These are phyloP conservation scores for Striga asiatica DNA, from an alignment of 257 asterid species.

Conservation along the genomic window DNA sequence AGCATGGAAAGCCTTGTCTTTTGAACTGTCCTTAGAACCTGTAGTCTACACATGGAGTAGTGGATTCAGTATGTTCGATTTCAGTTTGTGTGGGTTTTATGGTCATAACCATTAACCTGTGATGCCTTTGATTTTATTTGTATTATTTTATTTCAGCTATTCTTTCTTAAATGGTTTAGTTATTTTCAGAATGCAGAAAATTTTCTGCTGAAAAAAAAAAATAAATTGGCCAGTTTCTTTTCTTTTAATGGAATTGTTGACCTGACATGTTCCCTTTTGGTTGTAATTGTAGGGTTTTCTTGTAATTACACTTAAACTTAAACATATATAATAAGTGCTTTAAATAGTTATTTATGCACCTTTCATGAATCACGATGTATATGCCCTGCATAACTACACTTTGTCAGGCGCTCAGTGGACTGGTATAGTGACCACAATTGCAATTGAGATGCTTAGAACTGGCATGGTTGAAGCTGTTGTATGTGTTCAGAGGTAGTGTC, in stretches of 20 bases:
- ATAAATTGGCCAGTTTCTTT: neutral
- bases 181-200: neutral
- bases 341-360: neutral
- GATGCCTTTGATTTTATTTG: neutral
- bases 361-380: neutral
- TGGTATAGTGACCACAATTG: slow-evolving; percentile 98
- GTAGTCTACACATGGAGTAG: no score
- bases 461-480: slow-evolving; percentile 96
- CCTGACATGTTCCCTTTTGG: neutral
- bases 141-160: neutral
- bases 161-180: neutral
- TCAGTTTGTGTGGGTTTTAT: neutral
- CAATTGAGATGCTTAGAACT: slow-evolving; percentile 85
- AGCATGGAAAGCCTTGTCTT: no score
- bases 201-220: neutral
- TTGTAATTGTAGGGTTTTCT: neutral
- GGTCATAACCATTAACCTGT: neutral
- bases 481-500: slow-evolving; percentile 79
- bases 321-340: neutral
- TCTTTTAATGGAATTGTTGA: neutral
- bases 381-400: slow-evolving; percentile 9
- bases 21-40: no score
- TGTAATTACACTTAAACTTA: neutral
- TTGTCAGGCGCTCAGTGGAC: slow-evolving; percentile 98
- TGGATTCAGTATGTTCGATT: no score